These are phyloP conservation scores for Themeda triandra DNA, from an alignment of 176 grass and related monocot genomes.

Conservation along the genomic window DNA sequence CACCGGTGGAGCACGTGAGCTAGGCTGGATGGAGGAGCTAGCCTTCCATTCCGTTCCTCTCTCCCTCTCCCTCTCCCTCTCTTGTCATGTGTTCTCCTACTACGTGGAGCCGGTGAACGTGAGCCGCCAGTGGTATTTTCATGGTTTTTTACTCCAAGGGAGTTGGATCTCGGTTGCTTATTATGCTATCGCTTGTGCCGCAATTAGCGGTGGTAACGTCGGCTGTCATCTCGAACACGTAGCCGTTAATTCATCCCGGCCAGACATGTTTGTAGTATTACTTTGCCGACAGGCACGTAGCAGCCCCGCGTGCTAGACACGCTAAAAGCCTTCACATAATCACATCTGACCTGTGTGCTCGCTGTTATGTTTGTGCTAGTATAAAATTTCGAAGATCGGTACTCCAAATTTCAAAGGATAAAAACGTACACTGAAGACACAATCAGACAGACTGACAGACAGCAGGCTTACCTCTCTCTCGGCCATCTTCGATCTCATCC, in stretches of 20 bases:
- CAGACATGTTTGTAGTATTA: background rate
- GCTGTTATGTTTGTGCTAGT: background rate
- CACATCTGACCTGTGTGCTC: background rate
- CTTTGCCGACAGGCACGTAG: slow-evolving; percentile 12
- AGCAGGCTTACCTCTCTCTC: background rate
- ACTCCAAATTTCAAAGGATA: background rate
- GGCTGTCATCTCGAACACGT: background rate
- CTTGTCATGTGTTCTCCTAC: background rate
- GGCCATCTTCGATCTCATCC: background rate
- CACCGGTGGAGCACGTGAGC: slow-evolving; percentile 43
- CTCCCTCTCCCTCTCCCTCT: background rate
- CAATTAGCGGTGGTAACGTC: background rate
- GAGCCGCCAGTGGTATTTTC: background rate
- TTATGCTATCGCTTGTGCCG: background rate
- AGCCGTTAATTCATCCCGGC: background rate
- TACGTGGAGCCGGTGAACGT: background rate
- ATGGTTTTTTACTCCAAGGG: background rate
- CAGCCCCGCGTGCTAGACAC: background rate
- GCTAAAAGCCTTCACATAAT: background rate
- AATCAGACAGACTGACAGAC: background rate
- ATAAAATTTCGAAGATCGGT: background rate
- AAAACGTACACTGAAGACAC: background rate
- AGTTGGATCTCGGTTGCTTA: background rate
- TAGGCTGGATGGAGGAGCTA: background rate
- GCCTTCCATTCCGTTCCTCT: too few species aligned